Base-by-base conservation (phyloP, 768 basidiomycete genomes). In the Exsudoporus frostii region DNA sequence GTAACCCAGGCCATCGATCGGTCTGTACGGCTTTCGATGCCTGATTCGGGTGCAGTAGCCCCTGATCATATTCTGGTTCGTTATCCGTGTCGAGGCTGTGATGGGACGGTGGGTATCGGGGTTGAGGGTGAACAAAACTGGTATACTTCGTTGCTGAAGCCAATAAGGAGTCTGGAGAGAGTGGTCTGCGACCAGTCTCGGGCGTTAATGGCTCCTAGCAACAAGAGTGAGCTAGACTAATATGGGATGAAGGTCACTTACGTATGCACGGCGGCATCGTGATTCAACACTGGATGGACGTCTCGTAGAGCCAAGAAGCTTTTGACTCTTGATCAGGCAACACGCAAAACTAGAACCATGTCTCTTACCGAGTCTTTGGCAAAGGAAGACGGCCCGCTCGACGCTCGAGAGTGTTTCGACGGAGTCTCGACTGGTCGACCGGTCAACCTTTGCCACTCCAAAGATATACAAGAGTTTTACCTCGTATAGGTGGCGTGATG, bases 1-100 rank as follows among this genome's bases (percentile, higher is more conserved):
- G 67, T 19, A 63, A 45, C 17, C 65, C 69, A 29, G 70, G 55
- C 48, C 60, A 71, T 25, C 60, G 61, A 40, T 90, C 87, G 1
- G 88, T 90, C 64, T 92, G 91, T 7, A 88, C 78, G 13, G 79
- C 85, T 40, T 81, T 77, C 25, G 84, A 85, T 3, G 81, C 79
- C 22, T 81, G 84, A 58, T 75, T 75, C 54, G 76, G 15, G 11
- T 48, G 58, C 42, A 68, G 29, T 7, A 63, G 27, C 10, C 45
- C 51, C 70, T 24, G 71, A 57, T 54, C 73, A 64, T 19, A 73
- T 59, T 71, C 71, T 20, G 67, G 71, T 36, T 72, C 74, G 34
- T 72, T 69, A 65, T 45, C 84, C 76, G n/a, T 76, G 34, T 84
- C 80, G 50, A 77, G 73, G 58, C 56, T 71, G 36, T 56, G 42